Evolutionary conservation across 768 basidiomycete genomes (phyloP).

Genomic region (Boletus speciosus): DNA sequence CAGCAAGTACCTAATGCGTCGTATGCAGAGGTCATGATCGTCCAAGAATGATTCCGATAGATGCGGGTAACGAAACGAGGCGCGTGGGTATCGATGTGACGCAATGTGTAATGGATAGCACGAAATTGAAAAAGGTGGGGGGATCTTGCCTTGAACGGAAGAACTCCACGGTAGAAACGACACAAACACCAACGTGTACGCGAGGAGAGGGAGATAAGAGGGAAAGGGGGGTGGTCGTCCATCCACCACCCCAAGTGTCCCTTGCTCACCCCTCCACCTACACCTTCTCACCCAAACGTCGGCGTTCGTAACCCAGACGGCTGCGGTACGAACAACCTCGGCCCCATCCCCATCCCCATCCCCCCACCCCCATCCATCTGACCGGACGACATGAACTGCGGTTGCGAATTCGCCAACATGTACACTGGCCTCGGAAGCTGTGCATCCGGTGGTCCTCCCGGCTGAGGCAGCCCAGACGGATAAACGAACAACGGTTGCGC

Average conservation of each 20-base stretch:
- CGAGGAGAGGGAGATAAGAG: background rate
- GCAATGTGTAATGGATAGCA: background rate
- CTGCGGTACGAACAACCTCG: slow-evolving; percentile 25
- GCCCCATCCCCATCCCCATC: background rate
- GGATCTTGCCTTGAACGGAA: background rate
- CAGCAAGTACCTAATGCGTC: no score
- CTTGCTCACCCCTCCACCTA: background rate
- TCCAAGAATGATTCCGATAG: background rate
- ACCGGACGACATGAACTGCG: slow-evolving; percentile 23
- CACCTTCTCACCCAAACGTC: slow-evolving; percentile 20
- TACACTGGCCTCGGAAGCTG: slow-evolving; percentile 28
- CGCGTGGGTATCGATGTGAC: background rate
- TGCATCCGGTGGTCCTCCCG: slow-evolving; percentile 23
- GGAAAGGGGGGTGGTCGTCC: background rate
- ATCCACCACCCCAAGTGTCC: background rate
- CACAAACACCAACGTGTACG: background rate
- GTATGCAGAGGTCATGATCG: background rate
- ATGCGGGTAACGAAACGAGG: background rate
- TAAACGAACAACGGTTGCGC: slow-evolving; percentile 30
- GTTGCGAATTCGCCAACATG: slow-evolving; percentile 26
- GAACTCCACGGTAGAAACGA: background rate
- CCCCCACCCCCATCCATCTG: slow-evolving; percentile 10
- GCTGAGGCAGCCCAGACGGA: slow-evolving; percentile 30
- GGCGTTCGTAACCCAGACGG: slow-evolving; percentile 27
- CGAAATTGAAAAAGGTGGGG: no score